Evolutionary conservation across 2,329 filamentous ascomycete species (phyloP), one percentile per base, ranked within the genome.

Genomic region (Venturia asperata): DNA sequence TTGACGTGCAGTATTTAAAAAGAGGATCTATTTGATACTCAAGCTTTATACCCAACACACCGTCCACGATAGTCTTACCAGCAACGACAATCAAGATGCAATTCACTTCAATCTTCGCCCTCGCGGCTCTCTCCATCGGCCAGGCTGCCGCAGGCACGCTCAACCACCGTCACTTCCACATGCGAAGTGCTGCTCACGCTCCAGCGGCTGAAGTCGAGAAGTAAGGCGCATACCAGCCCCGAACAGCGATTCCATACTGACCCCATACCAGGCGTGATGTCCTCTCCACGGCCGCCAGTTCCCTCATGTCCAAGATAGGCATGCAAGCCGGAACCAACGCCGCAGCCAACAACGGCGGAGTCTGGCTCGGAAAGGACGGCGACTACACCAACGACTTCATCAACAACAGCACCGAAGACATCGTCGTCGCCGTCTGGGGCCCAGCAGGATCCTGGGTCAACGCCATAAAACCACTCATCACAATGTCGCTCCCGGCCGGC

Each of bases 401-500:
- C 70, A 78, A 78, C 73, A 67, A 70, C 62, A 70, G 68, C 60
- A 68, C 67, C 52, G 67, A 74, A 55, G 70, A 73, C 61, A 66
- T 73, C 47, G 69, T 75, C 61, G 67, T 76, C 63, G 73, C 73
- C 67, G 74, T 75, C 72, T 78, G 76, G 76, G 70, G 70, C 63
- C 68, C 70, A 41, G 66, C 70, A 42, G 72, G 69, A 65, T 76
- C 71, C 67, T 74, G 71, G 65, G 67, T 77, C 69, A 77, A 76
- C 71, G 69, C 45, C 27, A 41, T 61, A 56, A 55, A 73, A 67
- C 55, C 66, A 17, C 68, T 71, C 49, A 72, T 81, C 67, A 75
- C 75, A 47, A 73, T 77, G 67, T 74, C 76, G 11, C 70, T 81
- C 63, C 72, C 75, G 56, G 63, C 69, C 5, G 76, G 76, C 66